Evolutionary conservation across 257 asterid species (phyloP), one percentile per base, ranked within the genome.

Genomic region (Fraxinus pennsylvanica): DNA sequence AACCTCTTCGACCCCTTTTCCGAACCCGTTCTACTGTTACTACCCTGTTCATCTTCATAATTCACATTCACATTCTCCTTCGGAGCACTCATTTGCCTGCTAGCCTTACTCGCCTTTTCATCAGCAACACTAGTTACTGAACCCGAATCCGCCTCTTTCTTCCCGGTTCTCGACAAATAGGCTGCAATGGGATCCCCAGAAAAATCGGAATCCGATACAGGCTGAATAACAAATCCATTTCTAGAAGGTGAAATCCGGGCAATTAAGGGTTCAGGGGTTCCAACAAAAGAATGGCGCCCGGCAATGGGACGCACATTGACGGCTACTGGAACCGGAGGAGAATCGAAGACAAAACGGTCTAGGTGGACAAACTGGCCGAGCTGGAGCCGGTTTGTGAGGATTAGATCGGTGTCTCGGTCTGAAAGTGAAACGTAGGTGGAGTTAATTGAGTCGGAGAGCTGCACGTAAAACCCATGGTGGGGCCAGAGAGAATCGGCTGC

Each of bases 381-480:
- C 85, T 96, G 99, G 82, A 96, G 98, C 72, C 93, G 91, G 75
- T 96, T 93, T 33, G 86, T 77, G 82, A 91, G 92, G 27, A 96
- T 96, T 25, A 96, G 91, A 7, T 96, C 99, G 1, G 87, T 84
- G 76, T 96, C 99, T 25, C 85, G 85, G 27, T 93, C 97, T 45
- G 98, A 90, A 73, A 96, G 97, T 19, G 97, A 92, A 35, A 93
- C 95, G 82, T 93, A 93, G 74, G 99, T 93, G 72, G 99, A 96
- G 75, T 93, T 93, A 25, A 84, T 84, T 0, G 99, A 96, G 43
- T 96, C 99, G 39, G 99, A 96, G 77, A 96, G 93, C 82, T 96
- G 95, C 25, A 96, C 91, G 79, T 87, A 93, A 80, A 93, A 96
- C 0, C 99, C 99, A 61, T 91, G 81, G 87, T 93, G 89, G 1